Evolutionary conservation across 768 basidiomycete genomes (phyloP).

Genomic region (Podaxis pistillaris): DNA sequence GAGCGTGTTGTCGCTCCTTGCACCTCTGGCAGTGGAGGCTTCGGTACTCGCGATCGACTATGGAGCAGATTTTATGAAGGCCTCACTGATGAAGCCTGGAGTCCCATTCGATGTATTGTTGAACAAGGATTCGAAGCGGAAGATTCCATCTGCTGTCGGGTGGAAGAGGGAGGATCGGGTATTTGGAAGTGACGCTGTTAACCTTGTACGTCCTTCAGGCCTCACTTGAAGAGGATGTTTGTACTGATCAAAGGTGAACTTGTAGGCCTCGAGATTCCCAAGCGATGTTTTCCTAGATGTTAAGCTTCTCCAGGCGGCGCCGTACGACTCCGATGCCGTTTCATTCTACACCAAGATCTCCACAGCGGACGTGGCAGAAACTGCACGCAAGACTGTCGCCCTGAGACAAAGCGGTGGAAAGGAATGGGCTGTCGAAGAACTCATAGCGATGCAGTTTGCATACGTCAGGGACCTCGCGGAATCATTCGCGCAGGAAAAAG

Average conservation of each 20-base stretch:
- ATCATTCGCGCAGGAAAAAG: conserved; percentile 66
- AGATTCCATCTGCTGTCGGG: conserved; percentile 85
- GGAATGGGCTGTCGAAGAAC: conserved; percentile 84
- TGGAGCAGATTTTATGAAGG: conserved; percentile 97
- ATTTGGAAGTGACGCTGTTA: conserved; percentile 87
- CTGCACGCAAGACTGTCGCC: conserved; percentile 58
- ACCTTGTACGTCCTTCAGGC: conserved; percentile 59
- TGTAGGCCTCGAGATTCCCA: conserved; percentile 89
- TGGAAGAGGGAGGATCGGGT: conserved; percentile 91
- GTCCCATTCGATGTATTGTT: conserved; percentile 94
- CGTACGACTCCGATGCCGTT: conserved; percentile 54
- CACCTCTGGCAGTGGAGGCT: conserved; percentile 50
- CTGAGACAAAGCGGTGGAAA: conserved; percentile 60
- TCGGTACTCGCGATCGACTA: conserved; percentile 96
- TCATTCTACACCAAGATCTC: conserved; percentile 60
- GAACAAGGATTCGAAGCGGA: conserved; percentile 96
- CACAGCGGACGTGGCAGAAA: conserved; percentile 49
- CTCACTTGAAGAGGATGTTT: background rate
- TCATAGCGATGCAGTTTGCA: conserved; percentile 90
- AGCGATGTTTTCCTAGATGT: conserved; percentile 81
- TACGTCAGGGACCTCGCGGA: conserved; percentile 92
- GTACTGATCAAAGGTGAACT: conserved; percentile 4
- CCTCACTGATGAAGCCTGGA: conserved; percentile 92
- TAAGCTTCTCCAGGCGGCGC: conserved; percentile 79
- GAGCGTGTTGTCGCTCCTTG: conserved; percentile 36